Conservation (phyloP, 2,329 filamentous ascomycete species). For the Camillea tinctor region DNA sequence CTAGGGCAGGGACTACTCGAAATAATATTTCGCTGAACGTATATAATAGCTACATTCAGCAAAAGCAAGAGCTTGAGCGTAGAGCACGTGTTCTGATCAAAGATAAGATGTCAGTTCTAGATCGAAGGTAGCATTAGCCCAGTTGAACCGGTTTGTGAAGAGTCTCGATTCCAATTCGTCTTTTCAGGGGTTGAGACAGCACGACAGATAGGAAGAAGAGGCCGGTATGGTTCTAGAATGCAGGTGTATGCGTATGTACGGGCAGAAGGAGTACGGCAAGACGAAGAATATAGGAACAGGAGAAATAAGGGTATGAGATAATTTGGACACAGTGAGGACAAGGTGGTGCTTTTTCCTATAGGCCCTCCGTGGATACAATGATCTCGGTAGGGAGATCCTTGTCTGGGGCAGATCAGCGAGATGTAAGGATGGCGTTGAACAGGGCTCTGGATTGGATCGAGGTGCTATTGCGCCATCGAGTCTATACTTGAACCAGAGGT, state of each 20-base stretch:
- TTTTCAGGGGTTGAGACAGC: neutral
- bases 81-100: neutral
- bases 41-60: neutral
- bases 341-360: neutral
- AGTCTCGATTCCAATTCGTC: too few relatives aligned
- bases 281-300: neutral
- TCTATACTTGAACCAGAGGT: slow-evolving; percentile 18
- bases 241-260: too few relatives aligned
- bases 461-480: slow-evolving; percentile 27
- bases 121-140: too few relatives aligned
- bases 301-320: neutral
- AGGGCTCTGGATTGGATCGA: slow-evolving; percentile 14
- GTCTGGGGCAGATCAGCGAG: neutral
- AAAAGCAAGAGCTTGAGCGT: too few relatives aligned
- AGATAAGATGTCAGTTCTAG: neutral
- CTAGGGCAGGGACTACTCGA: neutral
- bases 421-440: neutral
- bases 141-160: too few relatives aligned
- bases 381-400: neutral
- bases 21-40: neutral
- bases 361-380: neutral
- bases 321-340: neutral
- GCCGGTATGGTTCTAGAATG: too few relatives aligned
- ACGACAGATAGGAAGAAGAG: neutral
- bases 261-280: neutral